Conservation (phyloP, 345 rosid species). For the Dimocarpus longan region DNA sequence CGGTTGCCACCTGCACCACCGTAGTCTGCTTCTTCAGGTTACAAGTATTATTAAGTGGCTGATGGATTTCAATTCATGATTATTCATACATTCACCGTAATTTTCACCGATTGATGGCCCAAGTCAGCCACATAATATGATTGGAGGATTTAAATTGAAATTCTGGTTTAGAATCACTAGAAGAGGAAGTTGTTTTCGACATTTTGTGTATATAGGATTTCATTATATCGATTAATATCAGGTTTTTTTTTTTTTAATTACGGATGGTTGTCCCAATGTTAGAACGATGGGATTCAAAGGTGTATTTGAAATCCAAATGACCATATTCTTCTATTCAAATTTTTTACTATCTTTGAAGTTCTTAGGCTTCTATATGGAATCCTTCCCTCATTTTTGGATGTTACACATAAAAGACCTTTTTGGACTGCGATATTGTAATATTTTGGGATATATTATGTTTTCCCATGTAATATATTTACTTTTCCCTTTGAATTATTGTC, state of each 20-base stretch:
- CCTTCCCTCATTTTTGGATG: slow-evolving; percentile 11
- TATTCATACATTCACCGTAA: slow-evolving; percentile 7
- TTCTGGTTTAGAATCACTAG: slow-evolving; percentile 6
- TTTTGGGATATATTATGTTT: no score
- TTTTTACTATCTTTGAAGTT: neutral
- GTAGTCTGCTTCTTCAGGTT: slow-evolving; percentile 33
- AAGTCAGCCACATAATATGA: slow-evolving; percentile 12
- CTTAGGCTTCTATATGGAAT: neutral
- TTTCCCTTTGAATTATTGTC: no score
- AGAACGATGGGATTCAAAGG: slow-evolving; percentile 22
- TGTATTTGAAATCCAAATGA: slow-evolving; percentile 32
- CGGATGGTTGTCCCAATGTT: slow-evolving; percentile 1
- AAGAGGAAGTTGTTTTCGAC: neutral
- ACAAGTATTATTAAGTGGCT: slow-evolving; percentile 25
- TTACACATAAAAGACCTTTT: neutral
- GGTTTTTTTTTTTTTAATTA: slow-evolving; percentile 5
- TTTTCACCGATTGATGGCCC: slow-evolving; percentile 17
- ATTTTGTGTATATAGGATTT: slow-evolving; percentile 29
- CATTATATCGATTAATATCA: slow-evolving; percentile 21
- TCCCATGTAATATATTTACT: no score
- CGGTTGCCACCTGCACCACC: slow-evolving; percentile 75
- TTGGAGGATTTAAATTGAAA: slow-evolving; percentile 11
- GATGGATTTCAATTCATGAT: neutral
- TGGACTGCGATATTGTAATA: no score
- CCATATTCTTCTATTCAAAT: slow-evolving; percentile 19